Evolutionary conservation across 192 early-diverging fungal genomes (phyloP).

Genomic region (Mortierella alpina): DNA sequence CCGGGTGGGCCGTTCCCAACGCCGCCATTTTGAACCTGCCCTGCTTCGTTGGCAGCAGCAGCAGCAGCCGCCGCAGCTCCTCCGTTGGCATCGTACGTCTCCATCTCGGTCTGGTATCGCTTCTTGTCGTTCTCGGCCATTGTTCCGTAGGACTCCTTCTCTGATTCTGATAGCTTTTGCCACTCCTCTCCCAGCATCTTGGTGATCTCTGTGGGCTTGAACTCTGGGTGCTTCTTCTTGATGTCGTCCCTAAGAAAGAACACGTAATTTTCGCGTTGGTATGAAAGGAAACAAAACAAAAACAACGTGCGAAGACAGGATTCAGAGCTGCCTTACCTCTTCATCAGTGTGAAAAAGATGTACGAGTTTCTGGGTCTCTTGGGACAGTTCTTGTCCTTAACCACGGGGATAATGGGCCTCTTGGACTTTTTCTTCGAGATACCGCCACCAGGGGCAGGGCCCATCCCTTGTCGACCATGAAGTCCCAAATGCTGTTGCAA

Average conservation of each 20-base stretch:
- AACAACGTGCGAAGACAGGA: background rate
- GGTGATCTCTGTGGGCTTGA: slow-evolving; percentile 53
- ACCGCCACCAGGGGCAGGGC: slow-evolving; percentile 16
- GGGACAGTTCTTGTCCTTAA: slow-evolving; percentile 58
- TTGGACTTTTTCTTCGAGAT: slow-evolving; percentile 47
- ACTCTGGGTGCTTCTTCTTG: slow-evolving; percentile 54
- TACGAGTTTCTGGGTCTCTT: slow-evolving; percentile 56
- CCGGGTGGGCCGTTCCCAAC: slow-evolving; percentile 12
- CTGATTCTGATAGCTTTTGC: slow-evolving; percentile 52
- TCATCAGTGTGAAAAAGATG: slow-evolving; percentile 49
- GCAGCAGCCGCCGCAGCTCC: slow-evolving; percentile 22
- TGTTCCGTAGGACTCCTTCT: slow-evolving; percentile 50
- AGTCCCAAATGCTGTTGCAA: slow-evolving; percentile 42
- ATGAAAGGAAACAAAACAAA: background rate
- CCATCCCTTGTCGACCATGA: slow-evolving; percentile 16
- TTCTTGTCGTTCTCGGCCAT: slow-evolving; percentile 57
- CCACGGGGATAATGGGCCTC: slow-evolving; percentile 12
- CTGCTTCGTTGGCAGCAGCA: slow-evolving; percentile 16
- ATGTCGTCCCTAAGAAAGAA: slow-evolving; percentile 42
- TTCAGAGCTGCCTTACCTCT: slow-evolving; percentile 27
- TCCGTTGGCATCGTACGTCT: slow-evolving; percentile 44
- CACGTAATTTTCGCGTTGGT: background rate
- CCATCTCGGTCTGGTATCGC: slow-evolving; percentile 51
- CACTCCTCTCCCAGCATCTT: slow-evolving; percentile 56
- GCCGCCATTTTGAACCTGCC: slow-evolving; percentile 9